Evolutionary conservation across 352 stramenopile species (phyloP).

Genomic region (Peronospora farinosa): DNA sequence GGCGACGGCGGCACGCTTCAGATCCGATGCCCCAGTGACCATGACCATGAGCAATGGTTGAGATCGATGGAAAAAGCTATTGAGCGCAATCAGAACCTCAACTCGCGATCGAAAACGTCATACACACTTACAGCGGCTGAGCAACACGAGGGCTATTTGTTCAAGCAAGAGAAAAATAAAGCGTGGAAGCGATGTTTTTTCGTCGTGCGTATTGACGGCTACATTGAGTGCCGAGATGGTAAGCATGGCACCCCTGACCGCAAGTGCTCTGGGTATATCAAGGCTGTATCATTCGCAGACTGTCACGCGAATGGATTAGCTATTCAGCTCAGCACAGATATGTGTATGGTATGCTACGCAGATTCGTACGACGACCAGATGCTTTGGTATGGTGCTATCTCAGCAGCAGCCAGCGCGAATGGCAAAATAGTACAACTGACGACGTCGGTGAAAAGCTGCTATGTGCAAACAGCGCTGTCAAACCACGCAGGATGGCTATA

Average conservation of each 20-base stretch:
- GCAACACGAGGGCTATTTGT: conserved; percentile 64
- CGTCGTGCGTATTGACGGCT: conserved; percentile 59
- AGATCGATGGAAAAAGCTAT: conserved; percentile 41
- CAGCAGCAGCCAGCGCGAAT: conserved; percentile 48
- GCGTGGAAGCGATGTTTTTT: conserved; percentile 58
- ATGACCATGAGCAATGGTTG: conserved; percentile 52
- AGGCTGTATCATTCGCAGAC: conserved; percentile 62
- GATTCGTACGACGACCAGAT: conserved; percentile 78
- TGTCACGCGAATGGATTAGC: conserved; percentile 60
- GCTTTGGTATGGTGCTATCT: conserved; percentile 76
- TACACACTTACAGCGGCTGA: conserved; percentile 61
- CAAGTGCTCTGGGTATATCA: conserved; percentile 58
- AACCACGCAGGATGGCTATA: conserved; percentile 80
- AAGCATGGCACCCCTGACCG: conserved; percentile 37
- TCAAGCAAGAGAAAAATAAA: conserved; percentile 53
- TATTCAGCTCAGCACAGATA: conserved; percentile 61
- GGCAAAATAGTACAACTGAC: conserved; percentile 31
- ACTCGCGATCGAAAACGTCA: conserved; percentile 56
- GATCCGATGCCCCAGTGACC: conserved; percentile 39
- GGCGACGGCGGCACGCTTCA: conserved; percentile 36
- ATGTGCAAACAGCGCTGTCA: conserved; percentile 58
- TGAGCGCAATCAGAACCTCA: conserved; percentile 44
- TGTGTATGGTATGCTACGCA: conserved; percentile 65
- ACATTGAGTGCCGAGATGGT: conserved; percentile 57
- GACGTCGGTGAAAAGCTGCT: conserved; percentile 61